Evolutionary conservation across 805 yeast genomes (phyloP).

Genomic region (Metschnikowia kunwiensis): DNA sequence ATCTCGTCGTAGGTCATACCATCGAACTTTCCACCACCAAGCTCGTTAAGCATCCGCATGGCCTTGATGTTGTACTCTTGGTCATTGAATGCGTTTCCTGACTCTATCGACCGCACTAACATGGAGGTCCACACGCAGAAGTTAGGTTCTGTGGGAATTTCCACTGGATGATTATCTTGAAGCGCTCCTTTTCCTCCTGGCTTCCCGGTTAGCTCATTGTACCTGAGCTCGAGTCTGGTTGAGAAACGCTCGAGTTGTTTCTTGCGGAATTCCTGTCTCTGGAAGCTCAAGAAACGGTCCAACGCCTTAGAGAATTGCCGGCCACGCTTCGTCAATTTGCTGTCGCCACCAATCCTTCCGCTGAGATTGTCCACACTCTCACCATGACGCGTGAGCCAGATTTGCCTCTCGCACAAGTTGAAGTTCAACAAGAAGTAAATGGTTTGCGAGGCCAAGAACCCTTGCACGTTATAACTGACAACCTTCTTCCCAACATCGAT

Average conservation of each 20-base stretch:
- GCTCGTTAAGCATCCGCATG: constrained; percentile 89
- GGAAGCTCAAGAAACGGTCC: constrained; percentile 67
- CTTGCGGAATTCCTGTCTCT: constrained; percentile 65
- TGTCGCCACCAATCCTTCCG: constrained; percentile 92
- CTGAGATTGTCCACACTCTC: constrained; percentile 80
- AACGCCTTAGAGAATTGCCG: constrained; percentile 67
- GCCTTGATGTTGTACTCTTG: constrained; percentile 73
- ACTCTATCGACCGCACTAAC: constrained; percentile 74
- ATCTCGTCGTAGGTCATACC: constrained; percentile 92
- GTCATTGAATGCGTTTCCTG: constrained; percentile 75
- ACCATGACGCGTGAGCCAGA: constrained; percentile 95
- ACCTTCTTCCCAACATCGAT: constrained; percentile 94
- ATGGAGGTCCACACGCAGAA: constrained; percentile 93
- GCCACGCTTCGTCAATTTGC: constrained; percentile 77
- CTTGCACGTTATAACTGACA: constrained; percentile 84
- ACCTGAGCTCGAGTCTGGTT: constrained; percentile 43
- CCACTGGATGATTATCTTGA: constrained; percentile 19
- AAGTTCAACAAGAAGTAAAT: constrained; percentile 81
- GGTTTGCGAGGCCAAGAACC: constrained; percentile 87
- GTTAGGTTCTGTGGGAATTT: constrained; percentile 56
- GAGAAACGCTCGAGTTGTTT: constrained; percentile 56
- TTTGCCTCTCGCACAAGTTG: constrained; percentile 83
- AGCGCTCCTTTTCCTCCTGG: constrained; percentile 17
- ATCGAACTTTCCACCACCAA: constrained; percentile 90
- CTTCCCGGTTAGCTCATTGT: constrained; percentile 29